Evolutionary conservation across 768 basidiomycete genomes (phyloP).

Genomic region (Xerocomellus intermedius): DNA sequence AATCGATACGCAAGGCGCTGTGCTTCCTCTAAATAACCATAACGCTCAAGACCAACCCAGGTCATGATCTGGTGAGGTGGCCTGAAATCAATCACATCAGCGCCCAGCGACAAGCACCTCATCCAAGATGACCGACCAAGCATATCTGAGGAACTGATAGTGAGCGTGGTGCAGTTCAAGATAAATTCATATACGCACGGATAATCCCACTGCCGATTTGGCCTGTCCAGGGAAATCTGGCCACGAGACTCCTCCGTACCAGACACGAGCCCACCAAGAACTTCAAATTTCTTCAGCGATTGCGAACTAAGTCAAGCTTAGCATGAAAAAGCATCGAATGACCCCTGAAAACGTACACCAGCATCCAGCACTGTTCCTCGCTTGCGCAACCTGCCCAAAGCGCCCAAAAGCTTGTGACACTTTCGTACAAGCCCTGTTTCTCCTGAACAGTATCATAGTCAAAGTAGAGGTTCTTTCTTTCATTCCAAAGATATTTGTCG

Average conservation of each 20-base stretch:
- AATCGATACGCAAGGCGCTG: conserved; percentile 93
- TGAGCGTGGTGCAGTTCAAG: conserved; percentile 10
- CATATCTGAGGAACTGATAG: conserved; percentile 46
- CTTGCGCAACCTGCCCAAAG: conserved; percentile 98
- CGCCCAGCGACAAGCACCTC: neutral
- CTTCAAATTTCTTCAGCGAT: conserved; percentile 94
- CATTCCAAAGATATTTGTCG: conserved; percentile 96
- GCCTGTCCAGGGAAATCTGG: conserved; percentile 91
- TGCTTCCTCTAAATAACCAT: conserved; percentile 92
- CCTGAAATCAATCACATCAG: conserved; percentile 40
- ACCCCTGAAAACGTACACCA: conserved; percentile 64
- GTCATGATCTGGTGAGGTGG: conserved; percentile 99
- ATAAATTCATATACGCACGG: conserved; percentile 55
- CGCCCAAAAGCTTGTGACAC: conserved; percentile 95
- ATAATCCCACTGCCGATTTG: conserved; percentile 99
- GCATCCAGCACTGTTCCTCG: conserved; percentile 90
- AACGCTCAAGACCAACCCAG: conserved; percentile 96
- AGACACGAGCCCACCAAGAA: conserved; percentile 90
- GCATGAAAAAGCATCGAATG: conserved; percentile 1
- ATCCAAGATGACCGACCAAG: conserved; percentile 46
- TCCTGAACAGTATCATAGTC: conserved; percentile 93
- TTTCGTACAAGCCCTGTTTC: conserved; percentile 93
- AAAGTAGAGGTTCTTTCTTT: conserved; percentile 90
- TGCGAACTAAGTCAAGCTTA: conserved; percentile 54
- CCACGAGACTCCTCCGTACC: conserved; percentile 97